A percentile compares a stretch with the other conserved stretches of the same genome.
These are phyloP conservation scores for Naganishia vaughanmartiniae DNA, from an alignment of 768 basidiomycete genomes.

Conservation along the genomic window DNA sequence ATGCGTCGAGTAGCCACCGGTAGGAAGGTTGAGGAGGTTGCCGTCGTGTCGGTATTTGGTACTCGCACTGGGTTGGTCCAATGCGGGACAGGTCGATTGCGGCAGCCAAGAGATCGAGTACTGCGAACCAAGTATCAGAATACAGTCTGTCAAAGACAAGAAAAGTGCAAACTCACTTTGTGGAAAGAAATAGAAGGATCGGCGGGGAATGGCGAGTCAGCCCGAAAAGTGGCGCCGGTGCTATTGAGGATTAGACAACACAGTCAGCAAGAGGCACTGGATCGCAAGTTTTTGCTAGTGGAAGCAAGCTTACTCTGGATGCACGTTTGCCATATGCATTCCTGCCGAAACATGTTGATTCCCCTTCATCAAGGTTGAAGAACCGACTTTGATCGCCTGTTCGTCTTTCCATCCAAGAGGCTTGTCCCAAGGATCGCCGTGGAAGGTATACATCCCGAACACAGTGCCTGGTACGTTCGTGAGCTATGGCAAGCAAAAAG, in stretches of 20 bases:
- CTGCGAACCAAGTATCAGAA: not conserved
- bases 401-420: not conserved
- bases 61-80: not conserved
- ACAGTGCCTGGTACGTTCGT: not conserved
- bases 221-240: not conserved
- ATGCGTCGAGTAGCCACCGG: not conserved
- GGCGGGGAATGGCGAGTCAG: not conserved
- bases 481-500: not conserved
- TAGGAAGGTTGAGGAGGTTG: not conserved
- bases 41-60: conserved; percentile 5
- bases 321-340: not conserved
- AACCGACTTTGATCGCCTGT: not conserved
- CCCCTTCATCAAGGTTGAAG: not conserved
- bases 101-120: not conserved
- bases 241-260: not conserved
- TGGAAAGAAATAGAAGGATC: not conserved
- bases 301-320: not conserved
- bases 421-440: not conserved
- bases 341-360: not conserved
- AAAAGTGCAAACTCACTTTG: not conserved
- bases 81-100: not conserved
- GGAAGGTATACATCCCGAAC: not conserved
- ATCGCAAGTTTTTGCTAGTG: not conserved
- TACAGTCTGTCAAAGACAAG: not conserved
- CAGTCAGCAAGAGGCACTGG: not conserved